Conservation (phyloP, 1,139 yeast species). For the Scheffersomyces lignicola region DNA sequence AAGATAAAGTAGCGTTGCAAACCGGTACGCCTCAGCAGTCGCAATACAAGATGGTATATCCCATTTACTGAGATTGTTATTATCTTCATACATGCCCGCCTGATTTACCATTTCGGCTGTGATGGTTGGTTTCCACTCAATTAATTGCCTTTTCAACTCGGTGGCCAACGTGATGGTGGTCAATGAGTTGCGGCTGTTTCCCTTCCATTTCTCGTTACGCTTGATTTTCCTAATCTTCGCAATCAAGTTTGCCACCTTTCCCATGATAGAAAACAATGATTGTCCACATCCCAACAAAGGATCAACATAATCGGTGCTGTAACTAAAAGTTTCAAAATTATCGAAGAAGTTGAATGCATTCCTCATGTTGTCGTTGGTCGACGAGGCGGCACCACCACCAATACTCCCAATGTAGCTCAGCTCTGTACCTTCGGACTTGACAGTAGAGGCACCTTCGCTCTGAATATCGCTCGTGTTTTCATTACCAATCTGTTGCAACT, state of each 20-base stretch:
- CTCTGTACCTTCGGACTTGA: slow-evolving; percentile 26
- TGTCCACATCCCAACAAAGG: slow-evolving; percentile 70
- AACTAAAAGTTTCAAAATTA: slow-evolving; percentile 28
- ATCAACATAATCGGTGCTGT: slow-evolving; percentile 47
- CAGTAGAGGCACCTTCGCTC: slow-evolving; percentile 19
- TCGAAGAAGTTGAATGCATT: slow-evolving; percentile 27
- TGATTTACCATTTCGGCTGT: slow-evolving; percentile 35
- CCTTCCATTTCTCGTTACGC: slow-evolving; percentile 5
- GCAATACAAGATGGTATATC: slow-evolving; percentile 62
- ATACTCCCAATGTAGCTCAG: slow-evolving; percentile 16
- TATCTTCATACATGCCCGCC: slow-evolving; percentile 14
- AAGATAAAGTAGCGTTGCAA: slow-evolving; percentile 55
- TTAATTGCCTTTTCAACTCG: slow-evolving; percentile 50
- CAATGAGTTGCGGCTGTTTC: slow-evolving; percentile 36
- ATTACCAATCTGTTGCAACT: background rate
- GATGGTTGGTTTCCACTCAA: slow-evolving; percentile 55
- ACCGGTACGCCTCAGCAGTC: slow-evolving; percentile 69
- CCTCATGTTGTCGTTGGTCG: slow-evolving; percentile 13
- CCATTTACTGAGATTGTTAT: slow-evolving; percentile 30
- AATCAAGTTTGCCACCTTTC: slow-evolving; percentile 59
- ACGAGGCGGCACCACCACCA: slow-evolving; percentile 12
- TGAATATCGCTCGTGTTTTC: slow-evolving; percentile 1
- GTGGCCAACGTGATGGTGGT: slow-evolving; percentile 55
- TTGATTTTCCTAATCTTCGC: slow-evolving; percentile 42
- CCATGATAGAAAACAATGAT: slow-evolving; percentile 60